Evolutionary conservation across 2,329 filamentous ascomycete species (phyloP).

Genomic region (Claviceps purpurea): DNA sequence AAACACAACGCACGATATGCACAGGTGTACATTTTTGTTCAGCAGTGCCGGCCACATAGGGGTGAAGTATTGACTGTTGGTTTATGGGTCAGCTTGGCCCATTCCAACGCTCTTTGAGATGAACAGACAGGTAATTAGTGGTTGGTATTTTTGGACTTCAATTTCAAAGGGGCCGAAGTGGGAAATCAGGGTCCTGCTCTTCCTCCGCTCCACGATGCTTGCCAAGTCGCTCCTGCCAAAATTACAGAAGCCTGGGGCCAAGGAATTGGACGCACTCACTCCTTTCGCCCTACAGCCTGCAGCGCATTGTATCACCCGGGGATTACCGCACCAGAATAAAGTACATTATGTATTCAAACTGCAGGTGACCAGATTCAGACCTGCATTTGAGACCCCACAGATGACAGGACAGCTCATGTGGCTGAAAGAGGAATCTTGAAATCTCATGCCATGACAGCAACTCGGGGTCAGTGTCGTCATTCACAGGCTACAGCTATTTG

Average conservation of each 20-base stretch:
- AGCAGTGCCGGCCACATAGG: too few relatives aligned
- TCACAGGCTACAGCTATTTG: neutral
- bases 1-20: too few relatives aligned
- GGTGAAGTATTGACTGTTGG: too few relatives aligned
- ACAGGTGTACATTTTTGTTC: too few relatives aligned
- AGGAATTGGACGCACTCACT: neutral
- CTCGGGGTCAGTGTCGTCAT: neutral
- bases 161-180: neutral
- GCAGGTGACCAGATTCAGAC: neutral
- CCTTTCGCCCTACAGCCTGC: neutral
- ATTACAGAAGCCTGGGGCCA: neutral
- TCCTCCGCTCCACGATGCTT: neutral
- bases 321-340: neutral
- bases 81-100: neutral
- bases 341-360: too few relatives aligned
- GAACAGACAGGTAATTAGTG: neutral
- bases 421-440: neutral
- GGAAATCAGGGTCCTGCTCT: neutral
- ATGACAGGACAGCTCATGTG: neutral
- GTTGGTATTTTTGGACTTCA: neutral
- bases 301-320: neutral
- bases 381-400: neutral
- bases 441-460: neutral
- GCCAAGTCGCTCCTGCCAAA: neutral
- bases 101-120: neutral